Evolutionary conservation across 257 asterid species (phyloP).

Genomic region (Ehretia macrophylla): DNA sequence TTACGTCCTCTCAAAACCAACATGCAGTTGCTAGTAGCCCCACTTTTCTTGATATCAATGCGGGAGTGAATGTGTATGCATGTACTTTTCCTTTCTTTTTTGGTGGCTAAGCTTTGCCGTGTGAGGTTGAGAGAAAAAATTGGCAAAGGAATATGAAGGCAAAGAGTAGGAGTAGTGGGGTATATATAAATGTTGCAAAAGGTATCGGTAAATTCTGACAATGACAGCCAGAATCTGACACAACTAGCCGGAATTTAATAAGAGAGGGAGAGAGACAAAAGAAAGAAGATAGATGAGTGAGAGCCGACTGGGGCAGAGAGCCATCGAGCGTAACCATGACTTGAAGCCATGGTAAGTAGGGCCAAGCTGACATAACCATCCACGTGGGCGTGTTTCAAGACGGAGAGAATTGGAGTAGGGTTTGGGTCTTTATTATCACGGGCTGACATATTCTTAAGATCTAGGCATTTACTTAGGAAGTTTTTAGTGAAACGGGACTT

Average conservation of each 20-base stretch:
- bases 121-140: conserved; percentile 4
- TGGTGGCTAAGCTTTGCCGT: conserved; percentile 21
- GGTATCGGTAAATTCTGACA: conserved; percentile 39
- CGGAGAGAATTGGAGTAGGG: no score
- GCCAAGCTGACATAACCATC: conserved; percentile 46
- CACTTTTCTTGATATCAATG: not conserved
- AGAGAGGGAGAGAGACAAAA: conserved; percentile 9
- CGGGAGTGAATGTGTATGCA: not conserved
- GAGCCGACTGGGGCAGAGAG: conserved; percentile 29
- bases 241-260: conserved; percentile 29
- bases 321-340: conserved; percentile 37
- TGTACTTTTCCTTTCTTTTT: conserved; percentile 14
- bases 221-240: conserved; percentile 32
- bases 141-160: conserved; percentile 9
- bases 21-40: conserved; percentile 17
- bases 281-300: not conserved
- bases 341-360: conserved; percentile 53
- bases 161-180: conserved; percentile 19
- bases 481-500: no score
- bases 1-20: conserved; percentile 22
- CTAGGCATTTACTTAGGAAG: no score
- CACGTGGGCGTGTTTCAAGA: conserved; percentile 66
- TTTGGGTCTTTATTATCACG: no score
- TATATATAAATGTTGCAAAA: conserved; percentile 30
- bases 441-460: no score